Base-by-base conservation (phyloP, 2,329 filamentous ascomycete species). In the Tetracladium maxilliforme region DNA sequence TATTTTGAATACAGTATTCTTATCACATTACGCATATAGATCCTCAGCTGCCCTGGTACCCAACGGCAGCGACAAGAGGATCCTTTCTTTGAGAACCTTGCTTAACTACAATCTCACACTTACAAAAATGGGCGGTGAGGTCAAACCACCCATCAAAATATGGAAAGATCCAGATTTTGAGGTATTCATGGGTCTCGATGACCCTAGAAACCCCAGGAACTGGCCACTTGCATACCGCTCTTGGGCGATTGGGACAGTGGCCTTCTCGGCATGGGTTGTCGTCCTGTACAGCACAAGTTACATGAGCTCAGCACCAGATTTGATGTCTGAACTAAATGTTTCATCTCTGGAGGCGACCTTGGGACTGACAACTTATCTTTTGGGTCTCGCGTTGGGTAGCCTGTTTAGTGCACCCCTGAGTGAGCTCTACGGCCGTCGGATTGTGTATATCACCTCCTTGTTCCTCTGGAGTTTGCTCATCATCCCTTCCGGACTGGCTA, bases 241-340 rank as follows among this genome's bases (percentile, higher is more conserved):
- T 20, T 25, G 43, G 14, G 46, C 44, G 7, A 45, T 52, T n/a
- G 43, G 38, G 2, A 39, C 42, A 5, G 42, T 56, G 3, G 42
- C 48, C 39, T 45, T 44, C 22, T 40, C 44, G 20, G 48, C 47
- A 21, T 46, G 46, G 48, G 47, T 31, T 44, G 58, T 34, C 30
- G 73, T 83, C n/a, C 44, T 83, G 22, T 82, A 84, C 42, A 82
- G 74, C 23, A 90, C 82, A 1, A 74, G 69, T 25, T 92, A 90
- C 44, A 84, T 81, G 1, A 68, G 73, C 1, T 74, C 72, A 4
- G 68, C 79, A 17, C 63, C 68, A 1, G 73, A 77, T 1, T 67
- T 92, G 47, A 67, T 70, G 40, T 45, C 58, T 10, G 73, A 81
- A 25, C 86, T 83, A 36, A 50, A 60, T 19, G n/a, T n/a, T n/a